Base-by-base conservation (phyloP, 352 stramenopile genomes). In the Phytophthora parvispora region DNA sequence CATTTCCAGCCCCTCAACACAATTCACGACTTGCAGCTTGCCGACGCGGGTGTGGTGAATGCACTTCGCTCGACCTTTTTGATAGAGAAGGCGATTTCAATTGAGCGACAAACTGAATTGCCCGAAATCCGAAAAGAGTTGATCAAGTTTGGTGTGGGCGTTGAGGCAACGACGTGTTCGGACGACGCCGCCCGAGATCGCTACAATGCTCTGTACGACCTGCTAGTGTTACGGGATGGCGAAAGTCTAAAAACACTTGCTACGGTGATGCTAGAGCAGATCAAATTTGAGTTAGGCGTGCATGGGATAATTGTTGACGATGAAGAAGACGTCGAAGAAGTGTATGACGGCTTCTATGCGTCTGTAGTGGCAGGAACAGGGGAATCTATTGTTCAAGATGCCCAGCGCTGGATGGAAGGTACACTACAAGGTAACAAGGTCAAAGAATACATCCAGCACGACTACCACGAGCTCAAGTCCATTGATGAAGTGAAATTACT, bases 31-130 rank as follows among this genome's bases (percentile, higher is more conserved):
- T 64, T 95, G 24, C 84, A 76, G 9, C 24, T 66, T 13, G 78
- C 82, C 4, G 84, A 92, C 42, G 74, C 80, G 0, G 68, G 60
- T 8, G 58, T 90, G 16, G 82, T 93, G 31, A 86, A 91, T 45
- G 76, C 81, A 15, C 61, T 93, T 8, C 83, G 84, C 18, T 73
- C 81, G 0, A 76, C 77, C 12, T 94, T 93, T 53, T 49, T 95
- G 20, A 84, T 91, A 40, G 87, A 92, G 36, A 93, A 92, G 50
- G 69, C 66, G 29, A 93, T 95, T 51, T 90, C 78, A 1, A 81
- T 92, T 47, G 72, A 89, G 34, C 58, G 80, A 20, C 77, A 90
- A 59, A 80, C 67, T 4, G 74, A 80, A 16, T 53, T 75, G 1
- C 38, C 60, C 3, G 60, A 61, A 2, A 78, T 95, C 48, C 67